Conservation (phyloP, 768 basidiomycete genomes). For the Pluteus cervinus region DNA sequence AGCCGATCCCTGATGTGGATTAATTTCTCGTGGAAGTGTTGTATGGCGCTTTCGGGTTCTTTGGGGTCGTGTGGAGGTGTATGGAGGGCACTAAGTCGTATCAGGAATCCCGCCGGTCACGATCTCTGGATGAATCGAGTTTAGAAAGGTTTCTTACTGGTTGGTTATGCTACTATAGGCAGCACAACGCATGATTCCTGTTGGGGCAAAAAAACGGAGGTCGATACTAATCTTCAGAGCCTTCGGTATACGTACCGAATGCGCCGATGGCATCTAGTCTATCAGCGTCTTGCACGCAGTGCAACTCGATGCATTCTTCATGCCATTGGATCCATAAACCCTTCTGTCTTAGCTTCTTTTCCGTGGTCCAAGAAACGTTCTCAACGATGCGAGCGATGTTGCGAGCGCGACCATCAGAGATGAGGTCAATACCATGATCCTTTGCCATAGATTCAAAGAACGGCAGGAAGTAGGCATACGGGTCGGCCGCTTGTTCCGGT, state of each 20-base stretch:
- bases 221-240: conserved; percentile 8
- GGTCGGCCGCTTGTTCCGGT: conserved; percentile 47
- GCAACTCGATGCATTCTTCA: conserved; percentile 63
- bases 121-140: conserved; percentile 8
- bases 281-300: conserved; percentile 79
- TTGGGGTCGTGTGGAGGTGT: conserved; percentile 42
- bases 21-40: conserved; percentile 86
- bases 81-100: conserved; percentile 32
- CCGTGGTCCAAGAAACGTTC: conserved; percentile 82
- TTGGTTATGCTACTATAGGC: conserved; percentile 56
- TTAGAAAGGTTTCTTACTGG: conserved; percentile 28
- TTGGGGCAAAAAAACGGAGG: conserved; percentile 6
- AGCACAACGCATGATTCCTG: conserved; percentile 63
- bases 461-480: conserved; percentile 61
- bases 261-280: conserved; percentile 76
- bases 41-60: conserved; percentile 49
- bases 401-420: conserved; percentile 54
- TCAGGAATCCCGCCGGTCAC: conserved; percentile 6
- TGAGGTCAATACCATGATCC: conserved; percentile 44
- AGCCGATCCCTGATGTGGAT: conserved; percentile 66
- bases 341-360: conserved; percentile 54
- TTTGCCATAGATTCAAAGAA: conserved; percentile 46
- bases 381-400: conserved; percentile 59
- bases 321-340: conserved; percentile 66
- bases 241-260: conserved; percentile 48